These are phyloP conservation scores for Phaeosphaeriaceae sp. DNA, from an alignment of 2,329 filamentous ascomycete species.

Conservation along the genomic window DNA sequence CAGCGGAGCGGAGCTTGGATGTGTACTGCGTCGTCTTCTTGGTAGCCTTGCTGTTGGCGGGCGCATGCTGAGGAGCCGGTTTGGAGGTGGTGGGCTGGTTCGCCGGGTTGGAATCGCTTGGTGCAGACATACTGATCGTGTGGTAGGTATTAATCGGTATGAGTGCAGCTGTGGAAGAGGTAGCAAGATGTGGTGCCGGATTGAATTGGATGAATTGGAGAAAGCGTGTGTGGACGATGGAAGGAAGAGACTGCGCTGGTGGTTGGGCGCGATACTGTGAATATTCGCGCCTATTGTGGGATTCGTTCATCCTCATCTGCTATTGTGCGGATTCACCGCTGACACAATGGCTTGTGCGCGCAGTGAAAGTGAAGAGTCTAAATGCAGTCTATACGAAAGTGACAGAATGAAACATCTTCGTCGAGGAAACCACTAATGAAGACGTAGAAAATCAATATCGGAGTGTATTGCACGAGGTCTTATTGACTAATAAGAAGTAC, in stretches of 20 bases:
- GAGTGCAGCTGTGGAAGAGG: not conserved
- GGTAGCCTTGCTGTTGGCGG: not conserved
- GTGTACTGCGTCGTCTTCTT: not conserved
- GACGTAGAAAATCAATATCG: not conserved
- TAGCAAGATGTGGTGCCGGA: too few relatives aligned
- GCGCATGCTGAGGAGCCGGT: not conserved
- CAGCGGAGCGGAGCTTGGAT: not conserved
- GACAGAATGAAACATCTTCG: not conserved
- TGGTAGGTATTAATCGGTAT: not conserved
- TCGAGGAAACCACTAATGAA: not conserved
- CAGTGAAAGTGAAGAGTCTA: not conserved
- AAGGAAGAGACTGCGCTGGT: not conserved
- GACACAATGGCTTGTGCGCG: not conserved
- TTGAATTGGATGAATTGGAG: too few relatives aligned
- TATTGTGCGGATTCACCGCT: not conserved
- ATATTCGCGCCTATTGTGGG: not conserved
- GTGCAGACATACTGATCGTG: not conserved
- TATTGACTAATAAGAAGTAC: too few relatives aligned
- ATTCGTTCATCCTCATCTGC: not conserved
- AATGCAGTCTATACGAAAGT: not conserved
- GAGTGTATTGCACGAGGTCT: too few relatives aligned
- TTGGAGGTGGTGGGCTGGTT: not conserved
- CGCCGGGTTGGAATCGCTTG: not conserved
- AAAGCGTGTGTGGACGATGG: not conserved
- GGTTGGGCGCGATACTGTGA: not conserved